phyloP scores from a whole-genome alignment of 768 basidiomycete species.

The Phallus indusiatus region DNA sequence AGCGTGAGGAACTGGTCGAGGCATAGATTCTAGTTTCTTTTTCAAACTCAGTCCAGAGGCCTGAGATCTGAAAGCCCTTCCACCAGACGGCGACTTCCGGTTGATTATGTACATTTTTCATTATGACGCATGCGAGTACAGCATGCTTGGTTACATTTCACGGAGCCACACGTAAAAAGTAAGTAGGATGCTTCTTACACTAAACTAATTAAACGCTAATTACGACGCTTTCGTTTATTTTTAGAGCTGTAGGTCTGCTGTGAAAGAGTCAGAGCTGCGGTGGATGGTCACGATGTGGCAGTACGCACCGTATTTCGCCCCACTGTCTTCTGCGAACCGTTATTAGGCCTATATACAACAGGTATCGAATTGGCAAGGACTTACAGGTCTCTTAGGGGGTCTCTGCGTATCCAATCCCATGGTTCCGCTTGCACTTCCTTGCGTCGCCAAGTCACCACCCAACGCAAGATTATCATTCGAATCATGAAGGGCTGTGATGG shows the following conservation, averaged over 20 bases:
- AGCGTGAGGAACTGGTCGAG: conserved; percentile 19
- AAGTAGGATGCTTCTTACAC: too few relatives aligned
- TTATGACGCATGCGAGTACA: neutral
- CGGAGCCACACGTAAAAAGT: too few relatives aligned
- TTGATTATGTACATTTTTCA: neutral
- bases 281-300: neutral
- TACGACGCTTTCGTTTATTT: neutral
- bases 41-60: conserved; percentile 5
- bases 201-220: neutral
- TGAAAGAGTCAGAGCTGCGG: neutral
- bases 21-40: neutral
- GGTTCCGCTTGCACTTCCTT: neutral
- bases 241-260: neutral
- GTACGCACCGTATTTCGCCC: neutral
- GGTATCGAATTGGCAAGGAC: neutral
- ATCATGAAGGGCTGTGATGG: neutral
- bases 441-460: neutral
- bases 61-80: neutral
- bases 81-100: neutral
- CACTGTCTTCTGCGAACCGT: neutral
- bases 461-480: neutral
- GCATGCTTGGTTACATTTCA: too few relatives aligned
- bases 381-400: neutral
- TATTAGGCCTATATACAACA: neutral
- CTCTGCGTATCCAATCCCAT: neutral